Base-by-base conservation (phyloP, 2,329 filamentous ascomycete species). In the Penicillium sp. region DNA sequence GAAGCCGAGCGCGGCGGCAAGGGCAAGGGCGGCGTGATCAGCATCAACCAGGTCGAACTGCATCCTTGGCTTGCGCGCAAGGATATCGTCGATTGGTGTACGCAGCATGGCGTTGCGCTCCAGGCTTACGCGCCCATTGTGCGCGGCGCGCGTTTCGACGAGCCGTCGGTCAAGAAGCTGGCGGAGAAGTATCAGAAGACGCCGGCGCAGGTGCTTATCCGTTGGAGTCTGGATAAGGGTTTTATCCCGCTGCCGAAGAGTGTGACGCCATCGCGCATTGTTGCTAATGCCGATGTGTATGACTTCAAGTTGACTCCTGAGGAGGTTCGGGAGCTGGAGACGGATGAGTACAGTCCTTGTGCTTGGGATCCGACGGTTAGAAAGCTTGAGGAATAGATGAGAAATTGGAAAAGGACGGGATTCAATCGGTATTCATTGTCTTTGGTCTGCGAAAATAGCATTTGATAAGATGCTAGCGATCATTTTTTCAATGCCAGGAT, bases 71-170 rank as follows among this genome's bases (percentile, higher is more conserved):
- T 92, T 73, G 91, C 88, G 0, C 85, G 88, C 41, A 79, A 78
- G 0, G 79, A 81, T 19, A 90, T 93, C 63, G 83, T 86, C 0
- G 79, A 82, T 4, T 86, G 84, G 61, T 93, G 90, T 72, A 79
- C 83, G 44, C 75, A 84, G 61, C 78, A 91, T 63, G 78, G 79
- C 49, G 91, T 94, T 59, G 77, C 86, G 0, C 81, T 93, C 2
- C 86, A 94, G 74, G 90, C 90, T 0, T 95, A 92, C 64, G 89
- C 89, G 2, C 90, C 90, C 3, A 82, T 94, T 2, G 89, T 85
- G 1, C 81, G 88, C 18, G 89, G 84, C 0, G 78, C 89, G 76
- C 82, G 88, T 16, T 89, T 93, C 83, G 83, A 81, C 55, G 83
- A 94, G 63, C 84, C 86, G 0, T 83, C 77, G 1, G 85, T 93